These are phyloP conservation scores for Pythium coloratum DNA, from an alignment of 352 stramenopile genomes.

Conservation along the genomic window DNA sequence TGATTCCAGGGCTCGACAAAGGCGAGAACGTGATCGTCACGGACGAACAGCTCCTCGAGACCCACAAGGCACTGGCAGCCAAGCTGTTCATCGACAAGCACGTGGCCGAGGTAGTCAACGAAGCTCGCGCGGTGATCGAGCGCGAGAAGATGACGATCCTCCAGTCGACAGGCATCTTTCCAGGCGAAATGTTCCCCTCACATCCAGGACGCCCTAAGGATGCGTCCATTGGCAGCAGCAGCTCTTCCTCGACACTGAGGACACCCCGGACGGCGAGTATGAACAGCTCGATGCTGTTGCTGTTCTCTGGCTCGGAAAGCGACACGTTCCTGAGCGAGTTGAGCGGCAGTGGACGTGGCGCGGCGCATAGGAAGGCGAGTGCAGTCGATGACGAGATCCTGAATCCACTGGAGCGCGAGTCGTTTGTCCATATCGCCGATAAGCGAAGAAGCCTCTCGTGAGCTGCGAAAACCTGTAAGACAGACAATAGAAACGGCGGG, in stretches of 20 bases:
- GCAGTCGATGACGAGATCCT: constrained; percentile 6
- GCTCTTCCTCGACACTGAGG: constrained; percentile 8
- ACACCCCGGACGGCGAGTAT: constrained; percentile 13
- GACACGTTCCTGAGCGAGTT: constrained; percentile 10
- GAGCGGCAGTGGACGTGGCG: neutral
- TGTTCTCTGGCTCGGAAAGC: constrained; percentile 9
- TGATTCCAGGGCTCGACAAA: constrained; percentile 18
- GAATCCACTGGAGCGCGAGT: constrained; percentile 23
- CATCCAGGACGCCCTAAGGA: neutral
- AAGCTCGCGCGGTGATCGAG: constrained; percentile 68
- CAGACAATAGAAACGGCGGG: too few species aligned
- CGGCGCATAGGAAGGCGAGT: neutral
- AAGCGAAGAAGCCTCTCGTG: neutral
- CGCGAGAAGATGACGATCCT: constrained; percentile 66
- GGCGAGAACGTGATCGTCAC: constrained; percentile 4
- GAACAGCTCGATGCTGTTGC: constrained; percentile 25
- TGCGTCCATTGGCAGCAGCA: constrained; percentile 8
- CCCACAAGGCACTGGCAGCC: constrained; percentile 47
- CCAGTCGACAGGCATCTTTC: constrained; percentile 64
- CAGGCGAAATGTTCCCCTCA: constrained; percentile 24
- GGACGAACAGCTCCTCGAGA: constrained; percentile 45
- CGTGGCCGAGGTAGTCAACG: constrained; percentile 57
- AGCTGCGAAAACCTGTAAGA: neutral
- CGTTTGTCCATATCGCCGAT: constrained; percentile 14
- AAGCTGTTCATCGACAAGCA: constrained; percentile 81